Base-by-base conservation (phyloP, 495 filamentous ascomycete species). In the Clohesyomyces aquaticus region DNA sequence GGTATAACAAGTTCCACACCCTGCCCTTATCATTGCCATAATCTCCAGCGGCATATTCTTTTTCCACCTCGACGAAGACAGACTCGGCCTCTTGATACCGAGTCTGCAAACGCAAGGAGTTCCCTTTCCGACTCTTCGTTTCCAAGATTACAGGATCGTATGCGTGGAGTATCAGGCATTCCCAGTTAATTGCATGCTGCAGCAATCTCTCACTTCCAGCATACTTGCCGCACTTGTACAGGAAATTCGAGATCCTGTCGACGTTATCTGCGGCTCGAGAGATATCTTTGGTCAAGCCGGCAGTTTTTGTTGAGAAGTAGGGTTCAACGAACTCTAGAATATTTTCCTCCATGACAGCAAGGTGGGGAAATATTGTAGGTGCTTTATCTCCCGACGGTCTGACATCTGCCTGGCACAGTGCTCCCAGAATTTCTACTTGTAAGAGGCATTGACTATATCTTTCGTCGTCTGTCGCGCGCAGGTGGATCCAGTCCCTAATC, bases 401-500 rank as follows among this genome's bases (percentile, higher is more conserved):
- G 43, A 4, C 6, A 6, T 6, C 21, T 47, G 21, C 8, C n/a
- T 47, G 6, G 8, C 8, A 23, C 4, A 18, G 43, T n/a, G 43
- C 43, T 23, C 21, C 43, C 8, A 47, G 8, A n/a, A 47, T 47
- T 6, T 18, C 8, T 47, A n/a, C 43, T 23, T 47, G 43, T 18
- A 47, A 23, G 18, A 47, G 14, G n/a, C 16, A 47, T 23, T 18
- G 43, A 8, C 19, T 4, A 18, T 47, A 47, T 47, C 43, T 6
- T 18, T 18, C 43, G 4, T 47, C 16, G 18, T 23, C 9, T 23
- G 18, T 16, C 8, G 19, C 18, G 3, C 49, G 25, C 12, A 52
- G 4, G 3, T 52, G 49, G 27, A 52, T 52, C 52, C 52, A 55
- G 29, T 55, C 52, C 18, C 21, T 55, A 8, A 55, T 28, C n/a